Evolutionary conservation across 306 rosid species (phyloP).

Genomic region (Alnus rubra): DNA sequence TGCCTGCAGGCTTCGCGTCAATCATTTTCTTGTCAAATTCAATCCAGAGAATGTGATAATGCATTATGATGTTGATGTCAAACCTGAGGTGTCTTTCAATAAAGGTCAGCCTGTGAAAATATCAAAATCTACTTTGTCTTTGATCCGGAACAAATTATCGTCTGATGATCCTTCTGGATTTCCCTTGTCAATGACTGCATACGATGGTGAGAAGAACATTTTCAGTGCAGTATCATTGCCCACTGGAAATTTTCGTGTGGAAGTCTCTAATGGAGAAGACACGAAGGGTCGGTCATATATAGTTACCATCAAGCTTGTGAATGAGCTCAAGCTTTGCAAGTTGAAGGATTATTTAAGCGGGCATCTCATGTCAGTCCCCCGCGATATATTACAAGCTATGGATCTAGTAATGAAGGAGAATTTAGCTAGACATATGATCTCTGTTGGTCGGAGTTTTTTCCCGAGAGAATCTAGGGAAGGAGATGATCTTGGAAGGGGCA

Average conservation of each 20-base stretch:
- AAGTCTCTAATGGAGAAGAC: constrained; percentile 54
- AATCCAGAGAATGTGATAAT: constrained; percentile 42
- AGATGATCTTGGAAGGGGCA: constrained; percentile 54
- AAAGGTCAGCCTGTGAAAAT: constrained; percentile 43
- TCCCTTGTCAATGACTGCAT: constrained; percentile 58
- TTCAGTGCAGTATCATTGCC: constrained; percentile 61
- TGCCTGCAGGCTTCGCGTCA: constrained; percentile 38
- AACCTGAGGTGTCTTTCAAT: constrained; percentile 25
- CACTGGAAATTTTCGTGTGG: constrained; percentile 53
- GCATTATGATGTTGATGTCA: constrained; percentile 60
- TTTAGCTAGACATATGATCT: constrained; percentile 46
- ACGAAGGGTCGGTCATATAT: constrained; percentile 35
- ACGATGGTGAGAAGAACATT: constrained; percentile 72
- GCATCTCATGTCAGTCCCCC: constrained; percentile 41
- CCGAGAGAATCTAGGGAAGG: constrained; percentile 34
- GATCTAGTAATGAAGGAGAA: constrained; percentile 75
- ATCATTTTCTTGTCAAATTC: constrained; percentile 53
- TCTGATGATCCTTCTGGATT: constrained; percentile 45
- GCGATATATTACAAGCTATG: constrained; percentile 77
- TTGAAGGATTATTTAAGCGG: constrained; percentile 57
- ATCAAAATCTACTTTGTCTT: constrained; percentile 48
- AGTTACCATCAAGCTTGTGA: constrained; percentile 48
- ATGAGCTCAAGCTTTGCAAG: constrained; percentile 46
- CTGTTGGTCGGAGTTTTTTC: constrained; percentile 60
- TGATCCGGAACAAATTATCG: constrained; percentile 53